Base-by-base conservation (phyloP, 768 basidiomycete genomes). In the Lactifluus volemus region DNA sequence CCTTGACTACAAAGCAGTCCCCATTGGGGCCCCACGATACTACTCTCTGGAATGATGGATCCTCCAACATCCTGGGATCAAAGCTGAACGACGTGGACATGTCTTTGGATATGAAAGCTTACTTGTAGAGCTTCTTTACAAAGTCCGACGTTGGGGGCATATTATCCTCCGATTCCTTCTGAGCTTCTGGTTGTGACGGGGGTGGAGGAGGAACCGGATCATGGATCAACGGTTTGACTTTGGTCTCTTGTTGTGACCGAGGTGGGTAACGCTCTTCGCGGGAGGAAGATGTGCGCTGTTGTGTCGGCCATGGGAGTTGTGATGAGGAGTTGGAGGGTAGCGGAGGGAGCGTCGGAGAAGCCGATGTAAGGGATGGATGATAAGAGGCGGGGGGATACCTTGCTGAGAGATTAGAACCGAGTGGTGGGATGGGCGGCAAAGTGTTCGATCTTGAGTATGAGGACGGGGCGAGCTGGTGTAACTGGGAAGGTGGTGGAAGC, bases 81-180 rank as follows among this genome's bases (percentile, higher is more conserved):
- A 34, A 38, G 49, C 34, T 55, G 63, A 57, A 53, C 29, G 25
- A 45, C 47, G 53, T 42, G 42, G 7, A 15, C 30, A 9, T 21
- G 11, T 36, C 9, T 12, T 25, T 25, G 25, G 21, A 19, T 39
- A 17, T 42, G 29, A 50, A 1, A 15, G 74, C 81, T 63, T 48
- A 93, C 92, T 88, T 90, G 87, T 88, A 94, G 9, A 96, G 75
- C 71, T 94, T 95, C 77, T 94, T 94, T 66, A 95, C 92, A 71
- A 96, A 96, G 74, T 95, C 92, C 67, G 84, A 86, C 36, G 93
- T 89, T n/a, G 87, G 83, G 1, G 90, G 86, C 88, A 91, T 87
- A 59, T 79, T 77, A 68, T 91, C 89, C 60, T 91, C 89, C 3
- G 59, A 52, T 36, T 62, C 67, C 47, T 67, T 64, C 55, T 59